phyloP scores from a whole-genome alignment of 192 early-diverging fungal genomes.

The Coemansia sp. region DNA sequence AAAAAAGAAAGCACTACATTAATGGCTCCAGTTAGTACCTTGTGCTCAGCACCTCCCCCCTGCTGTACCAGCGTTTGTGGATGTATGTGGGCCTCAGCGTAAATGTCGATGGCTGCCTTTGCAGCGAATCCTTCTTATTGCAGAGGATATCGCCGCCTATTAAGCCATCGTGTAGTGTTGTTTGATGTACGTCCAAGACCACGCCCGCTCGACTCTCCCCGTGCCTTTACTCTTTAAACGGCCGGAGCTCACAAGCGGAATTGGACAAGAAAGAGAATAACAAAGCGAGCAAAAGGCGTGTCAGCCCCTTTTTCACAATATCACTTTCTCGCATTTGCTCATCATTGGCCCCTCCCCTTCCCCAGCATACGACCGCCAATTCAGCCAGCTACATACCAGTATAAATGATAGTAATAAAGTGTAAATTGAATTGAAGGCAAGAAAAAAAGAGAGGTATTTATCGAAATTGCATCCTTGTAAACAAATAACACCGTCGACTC shows the following conservation, averaged over 20 bases:
- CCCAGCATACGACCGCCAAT: background rate
- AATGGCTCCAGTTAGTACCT: too few relatives aligned
- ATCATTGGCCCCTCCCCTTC: too few relatives aligned
- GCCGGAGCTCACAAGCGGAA: background rate
- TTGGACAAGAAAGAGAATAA: background rate
- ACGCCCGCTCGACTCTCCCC: background rate
- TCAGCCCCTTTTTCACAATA: conserved; percentile 16
- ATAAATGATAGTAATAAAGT: background rate
- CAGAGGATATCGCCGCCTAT: conserved; percentile 14
- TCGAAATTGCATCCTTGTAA: background rate
- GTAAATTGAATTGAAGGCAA: too few relatives aligned
- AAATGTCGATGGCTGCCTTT: conserved; percentile 11
- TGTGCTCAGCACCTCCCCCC: too few relatives aligned
- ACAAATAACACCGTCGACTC: background rate
- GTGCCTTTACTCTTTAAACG: background rate
- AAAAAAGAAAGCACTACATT: too few relatives aligned
- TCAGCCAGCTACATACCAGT: background rate
- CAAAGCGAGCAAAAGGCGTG: too few relatives aligned
- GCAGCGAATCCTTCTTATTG: background rate
- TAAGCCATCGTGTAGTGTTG: conserved; percentile 9
- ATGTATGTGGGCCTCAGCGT: conserved; percentile 2
- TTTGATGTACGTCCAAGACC: background rate
- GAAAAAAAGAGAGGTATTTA: background rate
- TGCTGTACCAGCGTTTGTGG: too few relatives aligned
- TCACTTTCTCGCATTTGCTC: too few relatives aligned